phyloP scores from a whole-genome alignment of 73 alveolate genomes.

The Paramecium biaurelia region DNA sequence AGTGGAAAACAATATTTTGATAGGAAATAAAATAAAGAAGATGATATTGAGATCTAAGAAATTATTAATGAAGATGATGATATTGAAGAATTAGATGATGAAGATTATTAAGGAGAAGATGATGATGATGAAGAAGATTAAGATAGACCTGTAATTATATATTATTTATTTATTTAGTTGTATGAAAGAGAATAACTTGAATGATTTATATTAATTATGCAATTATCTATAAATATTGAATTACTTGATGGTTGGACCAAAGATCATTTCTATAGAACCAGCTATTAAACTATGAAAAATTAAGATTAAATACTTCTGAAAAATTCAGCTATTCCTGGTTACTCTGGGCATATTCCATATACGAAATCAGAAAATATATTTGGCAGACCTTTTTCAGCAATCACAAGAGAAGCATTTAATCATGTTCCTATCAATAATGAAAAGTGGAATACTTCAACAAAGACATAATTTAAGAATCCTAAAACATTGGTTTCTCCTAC shows the following conservation, averaged over 20 bases:
- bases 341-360: background rate
- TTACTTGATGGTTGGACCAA: background rate
- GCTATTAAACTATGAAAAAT: background rate
- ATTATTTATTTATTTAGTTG: background rate
- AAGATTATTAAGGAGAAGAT: conserved; percentile 3
- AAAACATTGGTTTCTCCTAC: background rate
- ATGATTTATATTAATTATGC: conserved; percentile 17
- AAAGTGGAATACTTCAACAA: background rate
- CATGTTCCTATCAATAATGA: background rate
- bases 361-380: background rate
- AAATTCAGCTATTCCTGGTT: background rate
- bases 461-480: background rate
- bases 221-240: background rate
- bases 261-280: background rate
- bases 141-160: background rate
- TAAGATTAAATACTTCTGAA: background rate
- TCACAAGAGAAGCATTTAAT: background rate
- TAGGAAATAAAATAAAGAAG: conserved; percentile 13
- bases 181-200: conserved; percentile 36
- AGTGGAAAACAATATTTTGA: background rate
- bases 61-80: background rate
- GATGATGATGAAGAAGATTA: conserved; percentile 17
- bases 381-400: conserved; percentile 5
- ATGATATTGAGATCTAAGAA: background rate
- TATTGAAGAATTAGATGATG: background rate